Evolutionary conservation across 805 yeast genomes (phyloP).

Genomic region (Saccharomyces paradoxus): DNA sequence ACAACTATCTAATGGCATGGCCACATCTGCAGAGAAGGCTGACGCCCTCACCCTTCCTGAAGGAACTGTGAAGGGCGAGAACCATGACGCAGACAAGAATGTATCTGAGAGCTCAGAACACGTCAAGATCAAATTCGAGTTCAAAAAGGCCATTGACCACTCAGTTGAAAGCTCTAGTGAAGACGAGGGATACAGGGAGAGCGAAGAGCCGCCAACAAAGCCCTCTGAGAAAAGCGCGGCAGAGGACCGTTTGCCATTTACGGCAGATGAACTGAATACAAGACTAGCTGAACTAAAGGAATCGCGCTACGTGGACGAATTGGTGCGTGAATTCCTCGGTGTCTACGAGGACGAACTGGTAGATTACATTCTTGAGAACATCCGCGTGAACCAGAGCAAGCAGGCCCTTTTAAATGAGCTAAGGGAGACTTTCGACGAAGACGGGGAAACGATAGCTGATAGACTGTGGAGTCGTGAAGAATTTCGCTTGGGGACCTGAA

Average conservation of each 20-base stretch:
- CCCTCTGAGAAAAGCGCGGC: background rate
- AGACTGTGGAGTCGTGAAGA: slow-evolving; percentile 22
- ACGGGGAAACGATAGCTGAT: slow-evolving; percentile 21
- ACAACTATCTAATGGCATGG: background rate
- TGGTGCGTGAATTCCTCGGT: slow-evolving; percentile 28
- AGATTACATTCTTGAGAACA: slow-evolving; percentile 26
- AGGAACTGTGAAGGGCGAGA: background rate
- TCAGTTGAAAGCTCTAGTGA: slow-evolving; percentile 4
- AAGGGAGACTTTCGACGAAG: slow-evolving; percentile 29
- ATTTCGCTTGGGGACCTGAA: background rate
- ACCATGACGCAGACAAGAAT: background rate
- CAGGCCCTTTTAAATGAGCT: slow-evolving; percentile 20
- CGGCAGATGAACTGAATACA: slow-evolving; percentile 6
- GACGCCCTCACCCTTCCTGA: background rate
- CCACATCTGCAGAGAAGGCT: background rate
- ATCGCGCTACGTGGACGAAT: slow-evolving; percentile 22
- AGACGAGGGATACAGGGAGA: background rate
- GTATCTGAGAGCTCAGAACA: slow-evolving; percentile 3
- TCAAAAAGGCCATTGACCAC: slow-evolving; percentile 17
- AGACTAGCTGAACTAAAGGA: slow-evolving; percentile 12
- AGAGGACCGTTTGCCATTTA: slow-evolving; percentile 8
- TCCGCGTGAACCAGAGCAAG: slow-evolving; percentile 19
- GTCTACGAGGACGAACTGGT: slow-evolving; percentile 28
- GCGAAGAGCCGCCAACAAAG: background rate
- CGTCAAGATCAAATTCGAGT: slow-evolving; percentile 22